Evolutionary conservation across 768 basidiomycete species (phyloP).

Genomic region (Candolleomyces eurysporus): DNA sequence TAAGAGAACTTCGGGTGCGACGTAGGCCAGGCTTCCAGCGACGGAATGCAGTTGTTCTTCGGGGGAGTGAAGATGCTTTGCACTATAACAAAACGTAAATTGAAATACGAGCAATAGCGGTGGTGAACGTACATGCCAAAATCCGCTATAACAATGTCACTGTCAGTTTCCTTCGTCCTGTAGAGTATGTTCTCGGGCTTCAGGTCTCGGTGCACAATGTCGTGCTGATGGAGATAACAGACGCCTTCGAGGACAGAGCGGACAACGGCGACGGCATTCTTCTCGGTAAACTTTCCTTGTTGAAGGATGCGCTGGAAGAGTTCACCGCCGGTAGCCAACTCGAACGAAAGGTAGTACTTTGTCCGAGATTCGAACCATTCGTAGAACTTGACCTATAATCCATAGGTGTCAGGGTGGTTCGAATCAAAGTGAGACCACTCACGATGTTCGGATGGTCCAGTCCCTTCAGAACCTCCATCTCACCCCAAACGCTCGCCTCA

Average conservation of each 20-base stretch:
- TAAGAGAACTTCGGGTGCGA: constrained; percentile 85
- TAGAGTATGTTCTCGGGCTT: constrained; percentile 99
- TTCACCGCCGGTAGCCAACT: constrained; percentile 92
- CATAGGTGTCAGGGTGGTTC: neutral
- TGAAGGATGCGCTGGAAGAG: constrained; percentile 86
- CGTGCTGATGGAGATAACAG: constrained; percentile 84
- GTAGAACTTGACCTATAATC: constrained; percentile 82
- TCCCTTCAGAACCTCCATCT: constrained; percentile 91
- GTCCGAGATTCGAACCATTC: constrained; percentile 94
- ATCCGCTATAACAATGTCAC: constrained; percentile 93
- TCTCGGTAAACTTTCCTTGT: constrained; percentile 91
- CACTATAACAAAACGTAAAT: constrained; percentile 39
- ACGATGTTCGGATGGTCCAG: constrained; percentile 92
- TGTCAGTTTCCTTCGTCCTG: constrained; percentile 68
- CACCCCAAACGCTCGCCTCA: constrained; percentile 83
- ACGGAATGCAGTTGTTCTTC: constrained; percentile 70
- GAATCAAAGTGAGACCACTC: constrained; percentile 20
- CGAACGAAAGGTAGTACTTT: constrained; percentile 95
- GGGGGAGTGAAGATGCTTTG: constrained; percentile 74
- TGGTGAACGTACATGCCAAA: constrained; percentile 82
- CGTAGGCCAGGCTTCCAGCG: constrained; percentile 85
- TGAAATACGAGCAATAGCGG: neutral
- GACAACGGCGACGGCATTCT: constrained; percentile 79
- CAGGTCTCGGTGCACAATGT: constrained; percentile 95
- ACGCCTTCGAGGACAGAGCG: constrained; percentile 84